These are phyloP conservation scores for Chaetothyriales sp. DNA, from an alignment of 2,329 filamentous ascomycete genomes.

Conservation along the genomic window DNA sequence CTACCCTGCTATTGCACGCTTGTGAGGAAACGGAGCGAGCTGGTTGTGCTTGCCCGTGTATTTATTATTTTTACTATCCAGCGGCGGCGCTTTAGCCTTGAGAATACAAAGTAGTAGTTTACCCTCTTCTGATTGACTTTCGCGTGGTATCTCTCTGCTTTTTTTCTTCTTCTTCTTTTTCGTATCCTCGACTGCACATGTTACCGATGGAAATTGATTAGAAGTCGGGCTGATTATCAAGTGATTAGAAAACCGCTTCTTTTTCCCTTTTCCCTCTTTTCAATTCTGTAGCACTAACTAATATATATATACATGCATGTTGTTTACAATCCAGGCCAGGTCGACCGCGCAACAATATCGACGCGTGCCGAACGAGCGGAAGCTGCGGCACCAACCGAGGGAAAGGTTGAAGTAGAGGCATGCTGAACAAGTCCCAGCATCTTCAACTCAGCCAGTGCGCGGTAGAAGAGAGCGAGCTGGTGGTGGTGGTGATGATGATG, in stretches of 20 bases:
- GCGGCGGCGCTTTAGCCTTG: too few species aligned
- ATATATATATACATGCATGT: neutral
- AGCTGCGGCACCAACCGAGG: conserved; percentile 1
- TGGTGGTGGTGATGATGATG: too few species aligned
- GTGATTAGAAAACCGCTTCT: too few species aligned
- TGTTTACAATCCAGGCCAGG: conserved; percentile 50
- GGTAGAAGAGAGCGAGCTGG: conserved; percentile 64
- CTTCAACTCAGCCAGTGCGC: conserved; percentile 68
- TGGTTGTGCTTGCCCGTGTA: neutral
- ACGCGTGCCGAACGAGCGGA: conserved; percentile 58
- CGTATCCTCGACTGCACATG: too few species aligned
- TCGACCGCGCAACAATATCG: conserved; percentile 76
- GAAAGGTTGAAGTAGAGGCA: conserved; percentile 25
- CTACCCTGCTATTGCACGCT: neutral
- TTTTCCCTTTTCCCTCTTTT: neutral
- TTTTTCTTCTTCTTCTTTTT: too few species aligned
- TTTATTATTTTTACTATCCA: too few species aligned
- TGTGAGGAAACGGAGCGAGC: neutral
- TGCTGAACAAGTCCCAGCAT: conserved; percentile 72
- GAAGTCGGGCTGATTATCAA: too few species aligned
- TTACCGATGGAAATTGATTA: too few species aligned
- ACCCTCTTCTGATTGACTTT: too few species aligned
- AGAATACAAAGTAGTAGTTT: too few species aligned
- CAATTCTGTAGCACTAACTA: neutral
- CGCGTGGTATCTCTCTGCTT: too few species aligned